A percentile compares a stretch with the other conserved stretches of the same genome.
These are phyloP conservation scores for Mycena maculata DNA, from an alignment of 768 basidiomycete species.

Conservation along the genomic window DNA sequence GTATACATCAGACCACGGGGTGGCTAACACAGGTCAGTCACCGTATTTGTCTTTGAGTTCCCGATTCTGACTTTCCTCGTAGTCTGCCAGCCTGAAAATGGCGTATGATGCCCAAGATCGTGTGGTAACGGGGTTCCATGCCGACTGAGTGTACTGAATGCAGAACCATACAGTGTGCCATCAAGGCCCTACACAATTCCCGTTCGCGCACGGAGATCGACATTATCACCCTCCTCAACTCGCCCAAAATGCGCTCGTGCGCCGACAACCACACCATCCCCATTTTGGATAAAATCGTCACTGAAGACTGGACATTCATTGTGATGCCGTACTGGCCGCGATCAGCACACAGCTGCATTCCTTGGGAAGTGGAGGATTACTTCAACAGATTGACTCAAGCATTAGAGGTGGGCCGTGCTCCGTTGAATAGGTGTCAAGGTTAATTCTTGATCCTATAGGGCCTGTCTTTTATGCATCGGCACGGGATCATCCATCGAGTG, in stretches of 20 bases:
- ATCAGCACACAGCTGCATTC: conserved; percentile 27
- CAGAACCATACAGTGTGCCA: conserved; percentile 12
- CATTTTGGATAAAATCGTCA: conserved; percentile 29
- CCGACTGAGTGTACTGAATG: not conserved
- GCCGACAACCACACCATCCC: conserved; percentile 36
- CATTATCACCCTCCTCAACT: conserved; percentile 32
- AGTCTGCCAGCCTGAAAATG: conserved; percentile 33
- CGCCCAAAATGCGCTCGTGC: conserved; percentile 26
- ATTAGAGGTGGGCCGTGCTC: conserved; percentile 21
- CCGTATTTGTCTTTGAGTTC: not conserved
- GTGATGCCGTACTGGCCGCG: conserved; percentile 37
- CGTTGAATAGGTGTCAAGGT: conserved; percentile 8
- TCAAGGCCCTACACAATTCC: conserved; percentile 30
- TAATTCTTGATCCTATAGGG: conserved; percentile 25
- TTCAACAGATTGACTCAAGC: conserved; percentile 30
- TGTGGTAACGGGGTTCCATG: conserved; percentile 8
- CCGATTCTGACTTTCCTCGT: not conserved
- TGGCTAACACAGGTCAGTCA: conserved; percentile 32
- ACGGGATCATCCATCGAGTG: conserved; percentile 33
- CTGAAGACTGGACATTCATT: conserved; percentile 31
- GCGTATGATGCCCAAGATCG: conserved; percentile 34
- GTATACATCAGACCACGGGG: conserved; percentile 33
- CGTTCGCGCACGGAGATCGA: conserved; percentile 26
- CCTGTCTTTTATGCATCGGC: conserved; percentile 31
- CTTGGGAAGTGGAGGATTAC: conserved; percentile 36